Percentiles rank a stretch among this genome's conserved stretches.
These are phyloP conservation scores for Cornus kousa DNA, from an alignment of 148 eudicot genomes.

Conservation along the genomic window DNA sequence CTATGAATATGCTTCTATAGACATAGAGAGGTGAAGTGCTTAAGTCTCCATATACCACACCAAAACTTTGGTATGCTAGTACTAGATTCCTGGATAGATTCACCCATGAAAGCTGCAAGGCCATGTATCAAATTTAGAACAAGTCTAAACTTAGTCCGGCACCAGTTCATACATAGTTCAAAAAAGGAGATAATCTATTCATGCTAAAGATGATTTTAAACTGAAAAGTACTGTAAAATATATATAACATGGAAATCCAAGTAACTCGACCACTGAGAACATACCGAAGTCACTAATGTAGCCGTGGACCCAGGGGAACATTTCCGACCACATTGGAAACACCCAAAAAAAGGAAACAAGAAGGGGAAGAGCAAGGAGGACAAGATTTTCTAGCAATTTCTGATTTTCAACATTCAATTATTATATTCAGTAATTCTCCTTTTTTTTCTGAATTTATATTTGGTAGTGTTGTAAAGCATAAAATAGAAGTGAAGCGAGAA, in stretches of 20 bases:
- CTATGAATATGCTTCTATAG: constrained; percentile 63
- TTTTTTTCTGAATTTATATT: too few species aligned
- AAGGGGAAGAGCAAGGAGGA: too few species aligned
- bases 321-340: background rate
- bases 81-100: constrained; percentile 53
- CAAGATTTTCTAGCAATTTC: too few species aligned
- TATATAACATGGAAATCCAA: background rate
- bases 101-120: constrained; percentile 64
- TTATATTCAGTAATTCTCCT: too few species aligned
- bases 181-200: background rate
- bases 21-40: constrained; percentile 97
- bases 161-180: background rate
- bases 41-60: constrained; percentile 93
- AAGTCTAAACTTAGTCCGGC: background rate
- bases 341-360: too few species aligned
- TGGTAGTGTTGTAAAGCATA: too few species aligned
- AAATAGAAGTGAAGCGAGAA: too few species aligned
- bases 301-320: background rate
- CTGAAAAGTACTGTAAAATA: background rate
- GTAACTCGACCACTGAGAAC: background rate
- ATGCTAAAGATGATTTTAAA: background rate
- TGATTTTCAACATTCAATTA: too few species aligned
- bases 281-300: too few species aligned
- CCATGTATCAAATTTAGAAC: constrained; percentile 17
- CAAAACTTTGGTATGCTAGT: constrained; percentile 93